phyloP scores from a whole-genome alignment of 805 yeast genomes.

The Ogataea zsoltii region DNA sequence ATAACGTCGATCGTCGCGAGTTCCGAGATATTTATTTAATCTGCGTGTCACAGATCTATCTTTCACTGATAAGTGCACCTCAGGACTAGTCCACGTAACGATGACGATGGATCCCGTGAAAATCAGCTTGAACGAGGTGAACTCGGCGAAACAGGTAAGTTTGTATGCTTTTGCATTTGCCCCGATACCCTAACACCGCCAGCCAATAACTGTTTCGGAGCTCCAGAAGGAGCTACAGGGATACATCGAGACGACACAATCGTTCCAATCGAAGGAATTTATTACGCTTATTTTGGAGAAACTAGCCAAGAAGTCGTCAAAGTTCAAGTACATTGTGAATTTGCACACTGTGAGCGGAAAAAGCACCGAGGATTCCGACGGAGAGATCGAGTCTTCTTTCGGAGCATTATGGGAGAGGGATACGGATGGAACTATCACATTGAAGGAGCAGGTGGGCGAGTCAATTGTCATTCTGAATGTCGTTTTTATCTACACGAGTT shows the following conservation, averaged over 20 bases:
- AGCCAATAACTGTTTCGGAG: slow-evolving; percentile 26
- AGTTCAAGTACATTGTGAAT: slow-evolving; percentile 56
- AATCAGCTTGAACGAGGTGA: slow-evolving; percentile 10
- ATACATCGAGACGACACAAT: not conserved
- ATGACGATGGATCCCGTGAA: slow-evolving; percentile 4
- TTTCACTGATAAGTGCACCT: too few species aligned
- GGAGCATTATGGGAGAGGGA: slow-evolving; percentile 59
- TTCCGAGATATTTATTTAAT: too few species aligned
- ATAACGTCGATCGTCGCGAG: too few species aligned
- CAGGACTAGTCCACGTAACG: too few species aligned
- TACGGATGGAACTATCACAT: slow-evolving; percentile 53
- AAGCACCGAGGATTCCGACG: slow-evolving; percentile 24
- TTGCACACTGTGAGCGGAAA: slow-evolving; percentile 35
- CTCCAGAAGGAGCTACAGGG: slow-evolving; percentile 15
- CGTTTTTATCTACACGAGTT: slow-evolving; percentile 31
- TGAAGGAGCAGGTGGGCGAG: slow-evolving; percentile 31
- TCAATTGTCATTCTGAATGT: slow-evolving; percentile 31
- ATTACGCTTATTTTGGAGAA: slow-evolving; percentile 35
- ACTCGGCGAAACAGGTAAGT: slow-evolving; percentile 21
- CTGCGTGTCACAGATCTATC: too few species aligned
- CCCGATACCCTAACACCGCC: not conserved
- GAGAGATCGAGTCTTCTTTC: slow-evolving; percentile 38
- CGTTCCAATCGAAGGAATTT: slow-evolving; percentile 24
- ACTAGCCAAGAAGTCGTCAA: slow-evolving; percentile 47
- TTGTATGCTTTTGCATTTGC: too few species aligned